phyloP scores from a whole-genome alignment of 2,329 filamentous ascomycete genomes.

The Sporothrix sp. region DNA sequence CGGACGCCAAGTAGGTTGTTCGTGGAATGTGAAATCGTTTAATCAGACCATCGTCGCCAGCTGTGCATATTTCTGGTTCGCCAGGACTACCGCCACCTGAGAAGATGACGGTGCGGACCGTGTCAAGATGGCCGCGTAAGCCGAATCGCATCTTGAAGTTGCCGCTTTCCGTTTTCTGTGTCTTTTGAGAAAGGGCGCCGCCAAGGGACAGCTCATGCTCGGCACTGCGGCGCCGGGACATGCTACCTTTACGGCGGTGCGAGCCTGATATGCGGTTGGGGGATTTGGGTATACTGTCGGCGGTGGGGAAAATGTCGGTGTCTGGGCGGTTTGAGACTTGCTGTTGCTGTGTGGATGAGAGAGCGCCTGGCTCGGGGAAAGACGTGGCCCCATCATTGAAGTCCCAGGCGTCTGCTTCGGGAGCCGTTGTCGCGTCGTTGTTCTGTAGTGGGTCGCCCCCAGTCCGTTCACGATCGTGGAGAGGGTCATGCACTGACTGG shows the following conservation, averaged over 20 bases:
- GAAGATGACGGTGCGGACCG: slow-evolving; percentile 90
- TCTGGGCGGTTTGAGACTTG: slow-evolving; percentile 59
- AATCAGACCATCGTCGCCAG: slow-evolving; percentile 88
- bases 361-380: slow-evolving; percentile 44
- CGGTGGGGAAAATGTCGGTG: slow-evolving; percentile 76
- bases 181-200: slow-evolving; percentile 23
- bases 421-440: slow-evolving; percentile 19
- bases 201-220: slow-evolving; percentile 54
- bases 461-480: background rate
- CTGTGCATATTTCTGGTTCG: slow-evolving; percentile 94
- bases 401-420: slow-evolving; percentile 74
- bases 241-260: slow-evolving; percentile 72
- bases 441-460: slow-evolving; percentile 33
- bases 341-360: slow-evolving; percentile 22
- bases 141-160: slow-evolving; percentile 92
- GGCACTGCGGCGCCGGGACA: slow-evolving; percentile 58
- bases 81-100: slow-evolving; percentile 91
- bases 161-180: slow-evolving; percentile 56
- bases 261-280: slow-evolving; percentile 59
- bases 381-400: slow-evolving; percentile 65
- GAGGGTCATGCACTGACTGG: background rate
- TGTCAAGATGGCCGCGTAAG: slow-evolving; percentile 83
- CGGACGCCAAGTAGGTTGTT: slow-evolving; percentile 40
- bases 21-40: slow-evolving; percentile 95
- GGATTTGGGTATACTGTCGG: slow-evolving; percentile 72